Base-by-base conservation (phyloP, 2,329 filamentous ascomycete species). In the Plenodomus tracheiphilus region DNA sequence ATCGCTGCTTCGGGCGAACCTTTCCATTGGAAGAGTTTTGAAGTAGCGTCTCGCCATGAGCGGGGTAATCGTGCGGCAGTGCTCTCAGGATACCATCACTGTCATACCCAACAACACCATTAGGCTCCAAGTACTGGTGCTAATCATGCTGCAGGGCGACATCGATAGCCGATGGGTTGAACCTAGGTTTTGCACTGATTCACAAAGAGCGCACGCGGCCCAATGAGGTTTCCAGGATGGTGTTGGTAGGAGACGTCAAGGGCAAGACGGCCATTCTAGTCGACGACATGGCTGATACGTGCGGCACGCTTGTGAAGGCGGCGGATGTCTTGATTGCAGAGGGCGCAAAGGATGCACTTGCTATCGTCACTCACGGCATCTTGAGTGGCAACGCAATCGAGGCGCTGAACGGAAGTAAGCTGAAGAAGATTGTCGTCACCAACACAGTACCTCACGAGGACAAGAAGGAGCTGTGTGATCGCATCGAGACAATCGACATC, bases 201-300 rank as follows among this genome's bases (percentile, higher is more conserved):
- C 92, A 97, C 82, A 97, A 97, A 78, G 93, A 97, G 76, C 89
- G 92, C 49, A 88, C 91, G 5, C 85, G 90, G n/a, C 86, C 86
- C 10, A 95, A 96, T 66, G 91, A 95, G 68, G 91, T 96, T 53
- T 91, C 88, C 9, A 87, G 90, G 64, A 96, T 96, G 91, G 89
- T 91, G 1, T 86, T 99, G n/a, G 93, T 97, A 42, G 94, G 94
- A 59, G 91, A 95, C 59, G 94, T 97, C 39, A 83, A 85, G 59
- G 89, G 89, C 76, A 94, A 94, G 77, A 86, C 93, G 22, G 93
- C 93, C 51, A 97, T 99, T 68, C 85, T 99, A 41, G 93, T 99
- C 40, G 93, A 97, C 71, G 93, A 97, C 71, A 97, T 97, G 91
- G 92, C 92, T 25, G 93, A 97, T 70, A 97, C 93, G 3, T 97